Percentiles rank a stretch among this genome's conserved stretches.
Evolutionary conservation across 1,284 basidiomycete genomes (phyloP).

Genomic region (Ustilago cynodontis): DNA sequence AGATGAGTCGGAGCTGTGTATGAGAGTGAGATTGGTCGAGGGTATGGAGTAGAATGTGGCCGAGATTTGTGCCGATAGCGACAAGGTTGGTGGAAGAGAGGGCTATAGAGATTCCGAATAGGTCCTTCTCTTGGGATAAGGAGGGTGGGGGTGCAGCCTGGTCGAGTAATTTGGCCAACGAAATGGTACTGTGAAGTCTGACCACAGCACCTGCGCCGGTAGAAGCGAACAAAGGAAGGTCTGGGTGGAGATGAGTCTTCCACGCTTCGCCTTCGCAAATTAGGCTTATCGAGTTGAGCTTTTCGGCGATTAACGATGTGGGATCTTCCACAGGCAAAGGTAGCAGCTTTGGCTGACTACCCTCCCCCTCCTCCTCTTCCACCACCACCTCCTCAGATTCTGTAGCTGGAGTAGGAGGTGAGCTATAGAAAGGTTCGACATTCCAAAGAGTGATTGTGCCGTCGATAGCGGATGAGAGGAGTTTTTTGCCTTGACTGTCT

Average conservation of each 20-base stretch:
- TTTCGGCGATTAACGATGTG: neutral
- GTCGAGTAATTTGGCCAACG: neutral
- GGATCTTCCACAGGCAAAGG: slow-evolving; percentile 25
- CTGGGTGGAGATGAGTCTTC: slow-evolving; percentile 38
- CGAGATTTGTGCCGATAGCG: slow-evolving; percentile 27
- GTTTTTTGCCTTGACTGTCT: slow-evolving; percentile 6
- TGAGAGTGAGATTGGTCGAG: neutral
- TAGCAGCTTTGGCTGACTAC: slow-evolving; percentile 12
- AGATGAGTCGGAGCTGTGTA: neutral
- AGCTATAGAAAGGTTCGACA: slow-evolving; percentile 8
- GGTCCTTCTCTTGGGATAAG: slow-evolving; percentile 17
- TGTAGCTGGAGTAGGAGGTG: neutral
- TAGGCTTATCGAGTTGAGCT: slow-evolving; percentile 21
- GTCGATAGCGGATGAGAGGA: slow-evolving; percentile 36
- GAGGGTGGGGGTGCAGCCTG: slow-evolving; percentile 2
- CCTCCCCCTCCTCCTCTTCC: no score
- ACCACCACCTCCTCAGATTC: neutral
- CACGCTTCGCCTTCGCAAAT: slow-evolving; percentile 35
- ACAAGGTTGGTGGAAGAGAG: slow-evolving; percentile 16
- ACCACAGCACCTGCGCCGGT: slow-evolving; percentile 31
- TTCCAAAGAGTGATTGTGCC: slow-evolving; percentile 44
- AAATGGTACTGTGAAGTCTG: slow-evolving; percentile 21
- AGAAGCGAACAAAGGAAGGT: slow-evolving; percentile 20
- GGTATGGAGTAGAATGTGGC: slow-evolving; percentile 40
- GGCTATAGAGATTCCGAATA: slow-evolving; percentile 38